Evolutionary conservation across 1,139 yeast genomes (phyloP), one percentile per base, ranked within the genome.

Genomic region (Blastobotrys proliferans): DNA sequence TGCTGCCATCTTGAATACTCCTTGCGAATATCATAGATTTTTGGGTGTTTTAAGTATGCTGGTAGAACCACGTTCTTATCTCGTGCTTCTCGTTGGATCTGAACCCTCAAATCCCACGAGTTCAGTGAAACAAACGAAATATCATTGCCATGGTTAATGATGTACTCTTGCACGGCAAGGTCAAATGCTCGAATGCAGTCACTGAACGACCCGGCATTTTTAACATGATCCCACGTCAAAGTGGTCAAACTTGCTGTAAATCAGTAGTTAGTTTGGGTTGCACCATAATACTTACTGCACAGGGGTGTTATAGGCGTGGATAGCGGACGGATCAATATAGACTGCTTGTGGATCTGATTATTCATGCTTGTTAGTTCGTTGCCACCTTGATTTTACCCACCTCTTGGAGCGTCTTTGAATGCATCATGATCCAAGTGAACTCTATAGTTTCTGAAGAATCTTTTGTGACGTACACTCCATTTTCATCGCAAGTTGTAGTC

Each of bases 41-140:
- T 71, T 1, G 96, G 87, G 52, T 81, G 81, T 58, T 81, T 86
- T 49, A 90, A 67, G 58, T 82, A 86, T 2, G 76, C 69, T 0
- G 97, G 96, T 47, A 90, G 70, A 2, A 70, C 75, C 44, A 84
- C 78, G 11, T 77, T 74, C 59, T 83, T 80, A 60, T 86, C 95
- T 32, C 86, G 71, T 8, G 95, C 87, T 60, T 86, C 95, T 39
- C 94, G 72, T 4, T 85, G 81, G 21, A 90, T 63, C 54, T 83
- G 86, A 26, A 87, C 90, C 49, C 90, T 72, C 38, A 90, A 65
- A 52, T 81, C 82, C 77, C 82, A 76, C 8, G 81, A 71, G 55
- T 80, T 79, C 51, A 77, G 69, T 1, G 88, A 73, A 35, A 87
- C 82, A 55, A 88, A 76, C 2, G 81, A 69, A 59, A 86, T 83